These are phyloP conservation scores for Pythium periplocum DNA, from an alignment of 352 stramenopile genomes.

Conservation along the genomic window DNA sequence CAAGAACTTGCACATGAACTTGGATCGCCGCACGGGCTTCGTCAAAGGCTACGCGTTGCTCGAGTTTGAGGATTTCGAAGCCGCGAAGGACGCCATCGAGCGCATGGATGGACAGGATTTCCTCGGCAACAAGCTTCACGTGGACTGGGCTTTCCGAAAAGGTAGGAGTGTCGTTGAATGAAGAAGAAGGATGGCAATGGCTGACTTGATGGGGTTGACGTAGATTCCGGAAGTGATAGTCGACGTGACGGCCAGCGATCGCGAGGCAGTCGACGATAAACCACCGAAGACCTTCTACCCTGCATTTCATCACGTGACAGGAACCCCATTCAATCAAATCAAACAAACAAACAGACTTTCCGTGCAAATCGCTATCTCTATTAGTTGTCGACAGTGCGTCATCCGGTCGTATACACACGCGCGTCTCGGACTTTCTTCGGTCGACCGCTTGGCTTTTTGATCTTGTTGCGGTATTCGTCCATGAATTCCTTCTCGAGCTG, in stretches of 20 bases:
- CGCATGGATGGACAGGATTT: conserved; percentile 92
- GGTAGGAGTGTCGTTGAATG: conserved; percentile 12
- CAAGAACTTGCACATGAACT: conserved; percentile 95
- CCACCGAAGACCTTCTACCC: neutral
- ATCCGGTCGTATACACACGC: conserved; percentile 69
- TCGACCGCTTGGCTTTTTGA: conserved; percentile 73
- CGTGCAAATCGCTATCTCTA: too few relatives aligned
- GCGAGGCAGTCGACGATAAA: conserved; percentile 48
- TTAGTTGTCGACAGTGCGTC: conserved; percentile 1
- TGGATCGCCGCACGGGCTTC: conserved; percentile 94
- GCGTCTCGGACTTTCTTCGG: conserved; percentile 74
- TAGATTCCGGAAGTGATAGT: conserved; percentile 7
- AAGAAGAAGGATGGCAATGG: conserved; percentile 1
- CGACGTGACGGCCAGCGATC: conserved; percentile 26
- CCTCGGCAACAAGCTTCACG: conserved; percentile 84
- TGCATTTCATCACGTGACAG: too few relatives aligned
- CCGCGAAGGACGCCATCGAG: conserved; percentile 87
- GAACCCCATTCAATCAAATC: too few relatives aligned
- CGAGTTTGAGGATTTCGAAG: conserved; percentile 91
- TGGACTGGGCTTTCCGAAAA: conserved; percentile 94
- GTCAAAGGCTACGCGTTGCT: conserved; percentile 96
- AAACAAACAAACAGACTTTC: too few relatives aligned
- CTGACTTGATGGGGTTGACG: neutral
- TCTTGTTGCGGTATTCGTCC: conserved; percentile 84
- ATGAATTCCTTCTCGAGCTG: conserved; percentile 66